Conservation (phyloP, 768 basidiomycete genomes). For the Lactifluus hygrophoroides region DNA sequence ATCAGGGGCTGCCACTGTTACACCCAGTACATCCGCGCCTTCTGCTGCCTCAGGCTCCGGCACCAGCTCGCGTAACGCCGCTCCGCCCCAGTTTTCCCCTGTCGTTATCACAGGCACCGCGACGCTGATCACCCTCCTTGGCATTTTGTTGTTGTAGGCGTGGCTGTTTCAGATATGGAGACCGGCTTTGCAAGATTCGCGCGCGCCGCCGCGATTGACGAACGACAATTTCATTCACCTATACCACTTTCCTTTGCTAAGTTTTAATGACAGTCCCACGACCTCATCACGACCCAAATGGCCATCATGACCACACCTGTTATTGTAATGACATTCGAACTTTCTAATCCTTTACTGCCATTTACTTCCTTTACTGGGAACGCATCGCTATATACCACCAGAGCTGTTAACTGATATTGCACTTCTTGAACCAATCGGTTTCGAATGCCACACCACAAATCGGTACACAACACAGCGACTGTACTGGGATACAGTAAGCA, state of each 20-base stretch:
- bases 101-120: background rate
- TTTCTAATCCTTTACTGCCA: background rate
- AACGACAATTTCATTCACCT: background rate
- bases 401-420: background rate
- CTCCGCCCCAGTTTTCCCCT: background rate
- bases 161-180: no score
- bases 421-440: background rate
- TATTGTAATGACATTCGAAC: background rate
- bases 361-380: background rate
- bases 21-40: background rate
- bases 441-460: background rate
- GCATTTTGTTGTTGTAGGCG: background rate
- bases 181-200: background rate
- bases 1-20: conserved; percentile 16
- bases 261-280: conserved; percentile 16
- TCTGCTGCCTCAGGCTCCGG: background rate
- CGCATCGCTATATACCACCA: background rate
- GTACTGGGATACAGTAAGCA: background rate
- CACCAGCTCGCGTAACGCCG: background rate
- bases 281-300: conserved; percentile 16
- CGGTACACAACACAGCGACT: background rate
- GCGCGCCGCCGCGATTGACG: background rate
- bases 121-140: background rate
- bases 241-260: background rate
- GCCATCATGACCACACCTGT: background rate